Percentiles rank a stretch among this genome's conserved stretches.
Evolutionary conservation across 192 early-diverging fungal genomes (phyloP).

Genomic region (Ambispora gerdemannii): DNA sequence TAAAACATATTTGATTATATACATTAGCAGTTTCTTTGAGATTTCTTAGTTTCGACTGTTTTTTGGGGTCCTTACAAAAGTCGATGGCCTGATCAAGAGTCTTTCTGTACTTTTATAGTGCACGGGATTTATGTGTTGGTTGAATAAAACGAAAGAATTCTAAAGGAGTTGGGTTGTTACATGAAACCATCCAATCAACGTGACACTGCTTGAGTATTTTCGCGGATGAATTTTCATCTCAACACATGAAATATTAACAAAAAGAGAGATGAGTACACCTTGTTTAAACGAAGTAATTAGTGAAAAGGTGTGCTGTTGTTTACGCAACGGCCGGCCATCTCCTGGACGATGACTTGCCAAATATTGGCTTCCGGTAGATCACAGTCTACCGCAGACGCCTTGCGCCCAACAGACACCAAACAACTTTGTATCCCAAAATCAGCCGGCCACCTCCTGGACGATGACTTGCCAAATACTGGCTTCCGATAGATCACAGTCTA

Average conservation of each 20-base stretch:
- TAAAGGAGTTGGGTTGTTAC: slow-evolving; percentile 14
- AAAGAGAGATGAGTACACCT: slow-evolving; percentile 3
- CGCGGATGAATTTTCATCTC: background rate
- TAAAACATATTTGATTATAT: slow-evolving; percentile 12
- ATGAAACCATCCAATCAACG: slow-evolving; percentile 18
- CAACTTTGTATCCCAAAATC: slow-evolving; percentile 12
- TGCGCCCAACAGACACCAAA: background rate
- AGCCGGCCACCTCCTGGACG: slow-evolving; percentile 14
- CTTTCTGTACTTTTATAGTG: slow-evolving; percentile 6
- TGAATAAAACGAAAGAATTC: slow-evolving; percentile 24
- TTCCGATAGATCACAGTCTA: slow-evolving; percentile 28
- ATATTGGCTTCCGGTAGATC: background rate
- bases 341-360: slow-evolving; percentile 29
- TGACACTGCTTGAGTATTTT: background rate
- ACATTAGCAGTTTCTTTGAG: slow-evolving; percentile 23
- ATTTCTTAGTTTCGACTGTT: slow-evolving; percentile 20
- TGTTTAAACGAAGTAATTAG: slow-evolving; percentile 15
- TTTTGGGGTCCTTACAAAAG: background rate
- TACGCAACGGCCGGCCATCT: slow-evolving; percentile 28
- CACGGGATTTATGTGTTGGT: slow-evolving; percentile 16
- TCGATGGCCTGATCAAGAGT: background rate
- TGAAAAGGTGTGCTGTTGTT: slow-evolving; percentile 22
- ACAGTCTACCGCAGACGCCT: slow-evolving; percentile 5
- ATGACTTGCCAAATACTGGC: slow-evolving; percentile 25
- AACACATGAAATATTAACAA: background rate